These are phyloP conservation scores for Penicillium frequentans DNA, from an alignment of 2,329 filamentous ascomycete species.

Conservation along the genomic window DNA sequence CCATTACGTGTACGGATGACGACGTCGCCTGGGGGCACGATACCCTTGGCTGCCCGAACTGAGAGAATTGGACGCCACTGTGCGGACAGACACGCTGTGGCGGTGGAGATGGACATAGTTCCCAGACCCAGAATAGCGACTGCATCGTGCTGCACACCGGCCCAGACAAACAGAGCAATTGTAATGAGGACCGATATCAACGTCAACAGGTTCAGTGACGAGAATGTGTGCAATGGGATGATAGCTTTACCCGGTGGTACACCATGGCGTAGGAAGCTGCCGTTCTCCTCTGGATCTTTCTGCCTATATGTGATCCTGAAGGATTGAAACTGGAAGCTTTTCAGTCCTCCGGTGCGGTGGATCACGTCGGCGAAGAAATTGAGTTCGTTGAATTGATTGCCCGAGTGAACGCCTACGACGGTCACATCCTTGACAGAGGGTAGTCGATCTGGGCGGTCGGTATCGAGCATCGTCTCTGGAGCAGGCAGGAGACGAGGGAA, in stretches of 20 bases:
- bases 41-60: constrained; percentile 49
- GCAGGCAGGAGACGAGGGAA: background rate
- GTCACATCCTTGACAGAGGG: constrained; percentile 1
- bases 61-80: constrained; percentile 59
- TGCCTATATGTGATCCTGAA: background rate
- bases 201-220: background rate
- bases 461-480: constrained; percentile 1
- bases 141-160: constrained; percentile 46
- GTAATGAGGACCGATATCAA: background rate
- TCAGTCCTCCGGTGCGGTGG: background rate
- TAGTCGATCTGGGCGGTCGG: constrained; percentile 1
- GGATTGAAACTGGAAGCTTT: background rate
- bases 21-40: constrained; percentile 59
- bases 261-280: background rate
- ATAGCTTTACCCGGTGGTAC: background rate
- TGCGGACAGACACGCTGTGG: constrained; percentile 57
- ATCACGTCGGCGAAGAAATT: constrained; percentile 1
- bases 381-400: background rate
- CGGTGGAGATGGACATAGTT: constrained; percentile 55
- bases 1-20: constrained; percentile 62
- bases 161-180: constrained; percentile 15
- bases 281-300: background rate
- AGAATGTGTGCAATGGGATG: background rate
- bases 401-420: constrained; percentile 1
- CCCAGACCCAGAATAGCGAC: constrained; percentile 54